phyloP scores from a whole-genome alignment of 495 filamentous ascomycete genomes.

The Opeltia flavorubescens region DNA sequence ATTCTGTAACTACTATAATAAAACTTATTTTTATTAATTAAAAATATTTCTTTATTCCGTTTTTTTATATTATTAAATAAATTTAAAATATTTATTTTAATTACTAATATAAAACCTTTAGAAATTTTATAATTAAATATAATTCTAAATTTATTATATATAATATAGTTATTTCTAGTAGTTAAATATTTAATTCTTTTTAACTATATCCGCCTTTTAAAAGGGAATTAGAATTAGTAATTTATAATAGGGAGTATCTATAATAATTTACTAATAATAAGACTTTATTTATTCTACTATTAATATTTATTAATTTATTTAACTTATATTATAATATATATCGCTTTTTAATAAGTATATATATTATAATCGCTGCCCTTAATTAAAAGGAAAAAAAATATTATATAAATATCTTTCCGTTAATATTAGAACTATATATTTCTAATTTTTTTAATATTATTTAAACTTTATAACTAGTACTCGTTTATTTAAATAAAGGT shows the following conservation, averaged over 20 bases:
- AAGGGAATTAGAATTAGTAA: too few species aligned
- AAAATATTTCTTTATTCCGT: too few species aligned
- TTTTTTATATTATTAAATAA: background rate
- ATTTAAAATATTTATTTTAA: background rate
- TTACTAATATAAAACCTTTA: background rate
- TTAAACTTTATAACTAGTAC: background rate
- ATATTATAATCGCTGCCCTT: background rate
- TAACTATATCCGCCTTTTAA: too few species aligned
- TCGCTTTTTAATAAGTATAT: background rate
- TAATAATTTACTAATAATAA: too few species aligned
- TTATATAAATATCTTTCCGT: background rate
- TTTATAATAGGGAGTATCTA: too few species aligned
- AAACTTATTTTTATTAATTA: background rate
- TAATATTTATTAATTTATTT: too few species aligned
- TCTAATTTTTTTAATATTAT: background rate
- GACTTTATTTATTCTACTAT: too few species aligned
- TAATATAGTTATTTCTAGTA: too few species aligned
- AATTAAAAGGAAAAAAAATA: background rate
- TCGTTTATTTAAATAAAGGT: background rate
- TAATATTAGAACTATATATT: background rate
- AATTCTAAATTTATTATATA: too few species aligned
- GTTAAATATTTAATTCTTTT: too few species aligned
- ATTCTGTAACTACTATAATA: background rate
- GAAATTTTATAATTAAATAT: background rate
- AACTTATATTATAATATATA: too few species aligned